phyloP scores from a whole-genome alignment of 352 stramenopile species.

The Blastocystis sp. region DNA sequence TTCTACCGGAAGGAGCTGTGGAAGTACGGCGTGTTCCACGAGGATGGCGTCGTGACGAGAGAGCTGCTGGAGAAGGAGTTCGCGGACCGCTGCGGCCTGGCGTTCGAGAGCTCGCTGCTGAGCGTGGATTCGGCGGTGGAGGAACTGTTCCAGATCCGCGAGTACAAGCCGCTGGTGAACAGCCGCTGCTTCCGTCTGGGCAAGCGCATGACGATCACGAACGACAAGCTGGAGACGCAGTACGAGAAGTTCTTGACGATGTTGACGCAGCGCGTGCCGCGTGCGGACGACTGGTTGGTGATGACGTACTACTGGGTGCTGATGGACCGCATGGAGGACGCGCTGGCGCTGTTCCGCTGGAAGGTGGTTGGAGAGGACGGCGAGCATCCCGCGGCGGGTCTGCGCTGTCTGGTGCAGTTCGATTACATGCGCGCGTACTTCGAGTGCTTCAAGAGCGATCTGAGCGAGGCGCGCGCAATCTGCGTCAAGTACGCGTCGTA shows the following conservation, averaged over 20 bases:
- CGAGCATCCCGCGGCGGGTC: background rate
- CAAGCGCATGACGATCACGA: constrained; percentile 11
- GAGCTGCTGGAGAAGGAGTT: constrained; percentile 57
- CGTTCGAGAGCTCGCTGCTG: background rate
- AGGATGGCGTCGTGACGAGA: constrained; percentile 61
- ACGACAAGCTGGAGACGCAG: constrained; percentile 34
- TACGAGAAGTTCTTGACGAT: constrained; percentile 22
- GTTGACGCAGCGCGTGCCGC: background rate
- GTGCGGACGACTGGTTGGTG: background rate
- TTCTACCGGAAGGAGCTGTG: constrained; percentile 62
- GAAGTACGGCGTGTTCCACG: constrained; percentile 65
- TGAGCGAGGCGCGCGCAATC: constrained; percentile 61
- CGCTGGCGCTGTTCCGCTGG: constrained; percentile 6
- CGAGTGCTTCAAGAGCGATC: constrained; percentile 64
- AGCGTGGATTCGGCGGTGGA: background rate
- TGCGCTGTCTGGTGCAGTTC: constrained; percentile 60
- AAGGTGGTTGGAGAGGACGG: background rate
- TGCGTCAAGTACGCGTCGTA: constrained; percentile 62
- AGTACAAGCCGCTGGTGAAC: constrained; percentile 56
- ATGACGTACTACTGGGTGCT: constrained; percentile 57
- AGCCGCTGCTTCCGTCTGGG: constrained; percentile 48
- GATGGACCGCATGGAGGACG: constrained; percentile 55
- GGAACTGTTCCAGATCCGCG: constrained; percentile 47
- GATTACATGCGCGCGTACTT: constrained; percentile 67
- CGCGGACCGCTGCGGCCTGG: background rate